phyloP scores from a whole-genome alignment of 2,329 filamentous ascomycete genomes.

The Scortechinia acanthostroma region DNA sequence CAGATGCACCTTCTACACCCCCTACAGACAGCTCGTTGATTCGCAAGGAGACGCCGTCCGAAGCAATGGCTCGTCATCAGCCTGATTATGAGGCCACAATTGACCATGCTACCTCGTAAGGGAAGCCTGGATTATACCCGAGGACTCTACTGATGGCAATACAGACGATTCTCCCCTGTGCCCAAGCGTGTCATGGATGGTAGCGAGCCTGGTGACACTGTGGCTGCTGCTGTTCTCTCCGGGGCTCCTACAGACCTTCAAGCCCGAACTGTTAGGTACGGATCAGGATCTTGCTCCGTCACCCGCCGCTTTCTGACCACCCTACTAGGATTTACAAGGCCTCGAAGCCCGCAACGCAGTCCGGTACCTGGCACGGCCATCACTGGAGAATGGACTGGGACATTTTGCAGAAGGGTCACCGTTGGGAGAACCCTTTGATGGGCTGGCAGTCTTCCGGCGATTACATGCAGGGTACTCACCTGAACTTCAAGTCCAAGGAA shows the following conservation, averaged over 20 bases:
- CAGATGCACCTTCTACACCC: conserved; percentile 24
- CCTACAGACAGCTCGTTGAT: conserved; percentile 28
- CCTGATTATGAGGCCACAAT: conserved; percentile 75
- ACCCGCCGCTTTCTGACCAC: no score
- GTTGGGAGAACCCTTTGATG: conserved; percentile 98
- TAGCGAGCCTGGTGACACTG: conserved; percentile 68
- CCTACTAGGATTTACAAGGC: conserved; percentile 79
- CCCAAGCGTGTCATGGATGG: conserved; percentile 86
- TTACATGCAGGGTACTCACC: conserved; percentile 84
- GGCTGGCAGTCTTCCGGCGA: conserved; percentile 97
- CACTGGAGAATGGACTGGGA: conserved; percentile 99
- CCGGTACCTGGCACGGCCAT: conserved; percentile 75
- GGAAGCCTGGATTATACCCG: neutral
- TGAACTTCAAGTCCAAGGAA: conserved; percentile 88
- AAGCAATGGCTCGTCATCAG: conserved; percentile 32
- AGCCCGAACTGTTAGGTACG: conserved; percentile 83
- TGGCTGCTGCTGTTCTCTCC: conserved; percentile 80
- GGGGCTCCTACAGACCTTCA: conserved; percentile 91
- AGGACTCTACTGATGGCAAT: conserved; percentile 2
- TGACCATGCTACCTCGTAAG: conserved; percentile 85
- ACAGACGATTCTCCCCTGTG: conserved; percentile 81
- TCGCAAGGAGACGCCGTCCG: conserved; percentile 16
- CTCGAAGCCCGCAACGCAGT: conserved; percentile 91
- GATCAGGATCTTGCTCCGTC: no score
- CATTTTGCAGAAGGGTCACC: conserved; percentile 79